Conservation (phyloP, 176 grass and related monocot genomes). For the Musa itinerans region DNA sequence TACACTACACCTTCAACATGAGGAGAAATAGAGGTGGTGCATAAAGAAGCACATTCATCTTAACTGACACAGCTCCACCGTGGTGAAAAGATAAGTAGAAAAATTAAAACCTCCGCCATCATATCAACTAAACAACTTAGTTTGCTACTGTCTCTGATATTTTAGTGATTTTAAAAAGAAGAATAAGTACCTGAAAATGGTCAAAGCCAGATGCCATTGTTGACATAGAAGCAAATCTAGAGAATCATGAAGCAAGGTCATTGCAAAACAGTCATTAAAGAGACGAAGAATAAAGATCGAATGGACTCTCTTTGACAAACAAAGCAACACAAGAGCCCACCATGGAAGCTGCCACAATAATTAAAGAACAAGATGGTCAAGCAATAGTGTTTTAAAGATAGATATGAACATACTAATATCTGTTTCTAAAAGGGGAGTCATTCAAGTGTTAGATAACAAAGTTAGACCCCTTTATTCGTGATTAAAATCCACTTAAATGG, state of each 20-base stretch:
- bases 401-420: too few species aligned
- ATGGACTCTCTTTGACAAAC: slow-evolving; percentile 87
- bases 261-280: slow-evolving; percentile 90
- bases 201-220: slow-evolving; percentile 78
- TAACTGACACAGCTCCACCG: slow-evolving; percentile 87
- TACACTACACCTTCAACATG: slow-evolving; percentile 58
- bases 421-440: neutral
- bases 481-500: neutral
- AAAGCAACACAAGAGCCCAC: slow-evolving; percentile 91
- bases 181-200: slow-evolving; percentile 72
- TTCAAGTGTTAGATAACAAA: too few species aligned
- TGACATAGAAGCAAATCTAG: slow-evolving; percentile 69
- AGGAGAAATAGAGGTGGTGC: slow-evolving; percentile 83
- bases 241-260: slow-evolving; percentile 78
- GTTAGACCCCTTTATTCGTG: neutral
- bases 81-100: slow-evolving; percentile 19
- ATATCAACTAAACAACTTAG: neutral
- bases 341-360: slow-evolving; percentile 63
- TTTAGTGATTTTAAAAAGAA: neutral
- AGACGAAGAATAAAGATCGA: slow-evolving; percentile 90
- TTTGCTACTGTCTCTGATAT: neutral
- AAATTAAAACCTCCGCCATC: neutral
- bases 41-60: slow-evolving; percentile 97
- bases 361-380: slow-evolving; percentile 7
- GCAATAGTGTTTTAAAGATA: neutral